Evolutionary conservation across 2,329 filamentous ascomycete genomes (phyloP), one percentile per base, ranked within the genome.

Genomic region (Fusarium mexicanum): DNA sequence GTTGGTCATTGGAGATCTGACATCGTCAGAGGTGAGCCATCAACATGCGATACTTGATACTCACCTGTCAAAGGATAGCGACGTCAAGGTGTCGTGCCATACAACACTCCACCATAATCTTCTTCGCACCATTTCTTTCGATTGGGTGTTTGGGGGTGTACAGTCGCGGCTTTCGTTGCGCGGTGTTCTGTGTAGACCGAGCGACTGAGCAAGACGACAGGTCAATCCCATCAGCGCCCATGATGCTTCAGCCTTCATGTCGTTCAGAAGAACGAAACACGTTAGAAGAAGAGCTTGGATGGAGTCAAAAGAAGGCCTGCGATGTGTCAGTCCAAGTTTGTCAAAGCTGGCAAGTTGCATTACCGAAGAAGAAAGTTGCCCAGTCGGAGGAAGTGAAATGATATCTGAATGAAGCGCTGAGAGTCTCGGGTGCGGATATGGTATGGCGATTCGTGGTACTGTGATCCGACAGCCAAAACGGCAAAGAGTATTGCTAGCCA

Each of bases 241-340:
- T 1, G 90, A 91, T 1, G 89, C 90, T 76, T 92, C 90, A 3
- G 90, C 90, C 77, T 92, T 92, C 90, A 92, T 92, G 67, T 92
- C 90, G 73, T 92, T 92, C 33, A 91, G 83, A 5, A 92, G 83
- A 6, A 91, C 90, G 71, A 92, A 91, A 37, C 89, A 87, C 8
- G 89, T 89, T 48, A 92, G 85, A 3, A 92, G 83, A 46, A 92
- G 81, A 2, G 90, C 90, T 78, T 92, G 90, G 33, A 92, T 90
- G 9, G 90, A 91, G 78, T 92, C 90, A 44, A 92, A 86, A 0
- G 91, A 91, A 5, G 90, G 90, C 38, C 88, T 89, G 62, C 26
- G 3, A 54, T 26, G 26, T 20, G 61, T 77, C 12, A 76, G 69
- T 43, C 20, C 33, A 22, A 31, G 50, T 35, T 40, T 47, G 24